Conservation (phyloP, 2,329 filamentous ascomycete genomes). For the Keithomyces neogunnii region DNA sequence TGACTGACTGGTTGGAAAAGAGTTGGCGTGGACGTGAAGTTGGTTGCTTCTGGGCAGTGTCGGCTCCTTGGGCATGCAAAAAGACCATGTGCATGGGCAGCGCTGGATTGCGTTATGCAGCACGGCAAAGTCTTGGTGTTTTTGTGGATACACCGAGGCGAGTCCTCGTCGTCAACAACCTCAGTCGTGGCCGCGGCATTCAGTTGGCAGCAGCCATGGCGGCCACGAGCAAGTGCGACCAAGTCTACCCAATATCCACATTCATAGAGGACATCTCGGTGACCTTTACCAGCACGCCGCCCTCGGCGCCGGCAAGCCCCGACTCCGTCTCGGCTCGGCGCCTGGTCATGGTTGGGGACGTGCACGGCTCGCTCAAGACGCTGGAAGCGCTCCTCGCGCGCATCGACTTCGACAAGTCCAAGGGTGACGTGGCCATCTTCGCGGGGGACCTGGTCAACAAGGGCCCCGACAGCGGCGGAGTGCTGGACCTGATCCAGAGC, state of each 20-base stretch:
- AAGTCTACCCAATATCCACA: neutral
- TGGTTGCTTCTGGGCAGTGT: too few species aligned
- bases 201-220: neutral
- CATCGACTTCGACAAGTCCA: slow-evolving; percentile 44
- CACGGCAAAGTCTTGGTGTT: too few species aligned
- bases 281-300: neutral
- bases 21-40: too few species aligned
- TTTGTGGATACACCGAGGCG: too few species aligned
- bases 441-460: slow-evolving; percentile 73
- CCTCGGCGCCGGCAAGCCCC: neutral
- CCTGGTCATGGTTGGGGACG: slow-evolving; percentile 72
- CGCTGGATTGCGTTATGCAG: too few species aligned
- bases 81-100: too few species aligned
- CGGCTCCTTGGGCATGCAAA: too few species aligned
- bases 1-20: too few species aligned
- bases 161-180: too few species aligned
- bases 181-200: too few species aligned
- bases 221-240: neutral
- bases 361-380: slow-evolving; percentile 71
- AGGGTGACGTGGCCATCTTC: slow-evolving; percentile 60
- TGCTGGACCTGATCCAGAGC: slow-evolving; percentile 63
- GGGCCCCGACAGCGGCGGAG: slow-evolving; percentile 69
- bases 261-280: neutral
- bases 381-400: slow-evolving; percentile 56
- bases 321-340: neutral